phyloP scores from a whole-genome alignment of 2,329 filamentous ascomycete species.

The Aspergillus fumigatiaffinis region DNA sequence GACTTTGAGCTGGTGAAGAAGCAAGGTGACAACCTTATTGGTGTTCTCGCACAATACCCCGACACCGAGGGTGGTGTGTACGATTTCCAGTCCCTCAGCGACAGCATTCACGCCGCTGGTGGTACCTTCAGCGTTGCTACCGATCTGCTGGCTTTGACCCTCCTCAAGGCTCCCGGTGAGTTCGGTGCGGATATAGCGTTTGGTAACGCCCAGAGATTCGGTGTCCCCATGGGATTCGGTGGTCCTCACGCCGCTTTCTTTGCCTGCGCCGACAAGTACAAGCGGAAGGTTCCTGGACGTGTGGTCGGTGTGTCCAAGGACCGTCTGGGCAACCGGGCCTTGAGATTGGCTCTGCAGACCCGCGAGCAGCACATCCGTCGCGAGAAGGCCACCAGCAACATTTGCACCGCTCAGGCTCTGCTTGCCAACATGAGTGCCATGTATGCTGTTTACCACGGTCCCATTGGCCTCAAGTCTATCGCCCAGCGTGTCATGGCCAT shows the following conservation, averaged over 20 bases:
- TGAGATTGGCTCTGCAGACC: conserved; percentile 83
- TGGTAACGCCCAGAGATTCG: conserved; percentile 85
- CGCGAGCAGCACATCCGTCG: conserved; percentile 93
- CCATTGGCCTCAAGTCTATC: conserved; percentile 75
- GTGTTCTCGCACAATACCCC: conserved; percentile 92
- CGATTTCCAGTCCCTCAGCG: conserved; percentile 70
- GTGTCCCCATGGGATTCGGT: conserved; percentile 86
- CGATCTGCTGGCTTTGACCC: conserved; percentile 79
- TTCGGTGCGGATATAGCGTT: conserved; percentile 95
- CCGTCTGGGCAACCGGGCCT: conserved; percentile 73
- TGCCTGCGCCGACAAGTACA: conserved; percentile 83
- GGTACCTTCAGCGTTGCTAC: conserved; percentile 83
- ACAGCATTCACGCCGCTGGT: conserved; percentile 71
- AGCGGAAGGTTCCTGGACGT: conserved; percentile 89
- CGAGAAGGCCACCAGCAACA: conserved; percentile 96
- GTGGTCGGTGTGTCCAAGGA: conserved; percentile 91
- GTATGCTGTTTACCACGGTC: conserved; percentile 92
- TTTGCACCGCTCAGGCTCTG: conserved; percentile 91
- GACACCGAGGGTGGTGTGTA: conserved; percentile 78
- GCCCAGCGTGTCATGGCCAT: conserved; percentile 72
- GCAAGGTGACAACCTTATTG: conserved; percentile 76
- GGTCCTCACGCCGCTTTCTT: conserved; percentile 98
- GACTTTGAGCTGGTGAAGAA: conserved; percentile 64
- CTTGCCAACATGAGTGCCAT: conserved; percentile 94
- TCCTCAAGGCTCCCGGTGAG: conserved; percentile 85